A percentile compares a stretch with the other conserved stretches of the same genome.
Evolutionary conservation across 805 yeast genomes (phyloP).

Genomic region (Yarrowia divulgata): DNA sequence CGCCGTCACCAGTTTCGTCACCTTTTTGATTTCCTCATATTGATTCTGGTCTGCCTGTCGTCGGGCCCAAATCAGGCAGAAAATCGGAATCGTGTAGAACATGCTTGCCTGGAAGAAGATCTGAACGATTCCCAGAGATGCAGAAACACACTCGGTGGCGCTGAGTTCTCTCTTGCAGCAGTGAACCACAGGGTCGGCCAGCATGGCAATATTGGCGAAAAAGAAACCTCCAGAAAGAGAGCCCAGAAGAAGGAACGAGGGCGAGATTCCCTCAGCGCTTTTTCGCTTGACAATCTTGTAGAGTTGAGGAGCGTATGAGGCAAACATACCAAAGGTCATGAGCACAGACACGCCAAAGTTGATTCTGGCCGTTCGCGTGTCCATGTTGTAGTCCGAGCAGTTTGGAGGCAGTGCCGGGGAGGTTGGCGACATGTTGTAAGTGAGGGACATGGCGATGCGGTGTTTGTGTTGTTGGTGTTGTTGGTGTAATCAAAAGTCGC

Average conservation of each 20-base stretch:
- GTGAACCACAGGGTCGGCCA: conserved; percentile 64
- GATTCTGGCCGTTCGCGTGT: conserved; percentile 30
- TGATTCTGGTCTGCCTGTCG: conserved; percentile 42
- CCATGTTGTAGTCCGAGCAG: conserved; percentile 17
- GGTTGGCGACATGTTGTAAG: not conserved
- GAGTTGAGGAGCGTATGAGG: conserved; percentile 81
- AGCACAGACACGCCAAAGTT: conserved; percentile 59
- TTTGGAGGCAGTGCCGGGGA: not conserved
- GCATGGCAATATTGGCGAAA: conserved; percentile 67
- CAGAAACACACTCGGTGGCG: conserved; percentile 66
- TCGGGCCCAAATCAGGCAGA: conserved; percentile 60
- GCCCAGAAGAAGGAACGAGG: conserved; percentile 73
- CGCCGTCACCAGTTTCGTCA: conserved; percentile 43
- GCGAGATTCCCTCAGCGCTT: conserved; percentile 80
- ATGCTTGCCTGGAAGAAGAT: conserved; percentile 68
- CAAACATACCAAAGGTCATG: conserved; percentile 70
- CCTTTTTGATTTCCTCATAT: conserved; percentile 43
- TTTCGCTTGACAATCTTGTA: conserved; percentile 61
- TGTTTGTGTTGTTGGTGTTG: too few species aligned
- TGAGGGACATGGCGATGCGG: too few species aligned
- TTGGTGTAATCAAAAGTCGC: too few species aligned
- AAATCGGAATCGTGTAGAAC: conserved; percentile 62
- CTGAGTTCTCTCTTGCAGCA: conserved; percentile 61
- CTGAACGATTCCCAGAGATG: conserved; percentile 71
- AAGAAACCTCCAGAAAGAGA: conserved; percentile 73